Conservation (phyloP, 2,329 filamentous ascomycete genomes). For the Claviceps cyperi region DNA sequence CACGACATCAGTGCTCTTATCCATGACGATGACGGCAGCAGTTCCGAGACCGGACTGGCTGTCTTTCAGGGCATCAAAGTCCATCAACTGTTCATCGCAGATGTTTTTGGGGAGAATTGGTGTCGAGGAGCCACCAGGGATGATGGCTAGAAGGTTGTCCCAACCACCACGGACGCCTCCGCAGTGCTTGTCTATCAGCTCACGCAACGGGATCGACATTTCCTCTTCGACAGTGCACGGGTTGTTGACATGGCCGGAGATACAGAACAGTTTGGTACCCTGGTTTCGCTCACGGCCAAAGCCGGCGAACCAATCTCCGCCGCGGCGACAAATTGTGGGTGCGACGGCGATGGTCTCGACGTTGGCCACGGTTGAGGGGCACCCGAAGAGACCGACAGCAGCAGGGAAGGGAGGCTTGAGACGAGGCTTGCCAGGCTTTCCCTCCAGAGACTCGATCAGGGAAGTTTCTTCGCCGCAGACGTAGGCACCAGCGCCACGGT, state of each 20-base stretch:
- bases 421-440: slow-evolving; percentile 95
- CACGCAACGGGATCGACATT: slow-evolving; percentile 92
- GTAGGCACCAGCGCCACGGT: slow-evolving; percentile 94
- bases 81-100: slow-evolving; percentile 95
- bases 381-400: slow-evolving; percentile 92
- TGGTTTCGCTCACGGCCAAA: slow-evolving; percentile 95
- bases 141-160: slow-evolving; percentile 93
- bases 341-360: slow-evolving; percentile 94
- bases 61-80: slow-evolving; percentile 97
- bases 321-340: slow-evolving; percentile 88
- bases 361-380: slow-evolving; percentile 94
- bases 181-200: slow-evolving; percentile 97
- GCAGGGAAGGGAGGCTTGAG: slow-evolving; percentile 98
- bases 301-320: slow-evolving; percentile 79
- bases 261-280: slow-evolving; percentile 96
- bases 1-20: slow-evolving; percentile 93
- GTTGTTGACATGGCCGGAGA: slow-evolving; percentile 98
- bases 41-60: slow-evolving; percentile 94
- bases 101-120: slow-evolving; percentile 81
- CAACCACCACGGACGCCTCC: slow-evolving; percentile 92
- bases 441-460: slow-evolving; percentile 93
- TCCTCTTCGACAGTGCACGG: slow-evolving; percentile 96
- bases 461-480: slow-evolving; percentile 98
- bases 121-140: slow-evolving; percentile 92
- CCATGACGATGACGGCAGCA: slow-evolving; percentile 96